Evolutionary conservation across 75 land plant species (phyloP).

Genomic region (Cunninghamia lanceolata): DNA sequence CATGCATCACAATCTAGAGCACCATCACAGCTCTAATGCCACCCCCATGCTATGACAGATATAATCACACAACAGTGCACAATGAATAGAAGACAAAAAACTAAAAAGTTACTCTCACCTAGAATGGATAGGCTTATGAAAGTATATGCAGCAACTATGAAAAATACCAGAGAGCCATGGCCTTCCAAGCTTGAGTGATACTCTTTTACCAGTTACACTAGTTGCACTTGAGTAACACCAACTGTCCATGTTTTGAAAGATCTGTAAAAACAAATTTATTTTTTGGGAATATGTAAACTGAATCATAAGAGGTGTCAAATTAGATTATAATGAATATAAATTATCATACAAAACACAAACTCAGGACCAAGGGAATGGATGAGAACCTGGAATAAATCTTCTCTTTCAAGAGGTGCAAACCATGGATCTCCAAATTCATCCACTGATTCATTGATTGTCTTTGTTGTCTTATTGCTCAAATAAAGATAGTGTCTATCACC

Average conservation of each 20-base stretch:
- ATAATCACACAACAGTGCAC: no score
- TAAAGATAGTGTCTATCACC: constrained; percentile 25
- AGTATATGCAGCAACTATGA: constrained; percentile 12
- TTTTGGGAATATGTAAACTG: not conserved
- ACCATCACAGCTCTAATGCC: no score
- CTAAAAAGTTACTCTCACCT: not conserved
- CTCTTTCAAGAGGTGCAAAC: constrained; percentile 11
- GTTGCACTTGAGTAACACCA: not conserved
- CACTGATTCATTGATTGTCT: not conserved
- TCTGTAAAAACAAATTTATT: not conserved
- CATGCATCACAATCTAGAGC: no score
- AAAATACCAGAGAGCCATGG: constrained; percentile 13
- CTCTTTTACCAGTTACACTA: not conserved
- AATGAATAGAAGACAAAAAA: no score
- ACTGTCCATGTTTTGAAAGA: constrained; percentile 4
- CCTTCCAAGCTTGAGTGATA: constrained; percentile 6
- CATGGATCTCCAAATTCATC: constrained; percentile 30
- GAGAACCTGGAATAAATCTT: constrained; percentile 20
- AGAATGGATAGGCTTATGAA: constrained; percentile 28
- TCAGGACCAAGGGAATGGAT: not conserved
- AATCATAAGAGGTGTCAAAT: not conserved
- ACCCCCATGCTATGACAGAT: no score
- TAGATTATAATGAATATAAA: not conserved
- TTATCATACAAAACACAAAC: not conserved
- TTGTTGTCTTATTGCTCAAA: constrained; percentile 12